A percentile compares a stretch with the other conserved stretches of the same genome.
Conservation (phyloP, 192 early-diverging fungal species). For the Coemansia sp. region DNA sequence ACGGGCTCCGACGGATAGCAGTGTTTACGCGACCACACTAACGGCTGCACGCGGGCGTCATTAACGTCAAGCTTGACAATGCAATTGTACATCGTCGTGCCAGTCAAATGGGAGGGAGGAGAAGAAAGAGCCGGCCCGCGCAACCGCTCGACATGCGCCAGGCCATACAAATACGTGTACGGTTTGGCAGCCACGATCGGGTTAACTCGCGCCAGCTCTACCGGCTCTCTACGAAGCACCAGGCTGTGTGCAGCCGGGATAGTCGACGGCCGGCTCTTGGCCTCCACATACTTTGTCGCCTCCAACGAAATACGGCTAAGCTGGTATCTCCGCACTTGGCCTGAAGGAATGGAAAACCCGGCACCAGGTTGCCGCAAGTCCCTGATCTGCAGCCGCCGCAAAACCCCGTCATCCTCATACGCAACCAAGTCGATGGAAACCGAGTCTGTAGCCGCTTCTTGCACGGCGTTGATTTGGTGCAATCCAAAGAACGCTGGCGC, state of each 20-base stretch:
- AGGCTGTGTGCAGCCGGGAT: slow-evolving; percentile 33
- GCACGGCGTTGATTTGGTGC: slow-evolving; percentile 75
- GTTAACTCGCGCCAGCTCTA: slow-evolving; percentile 61
- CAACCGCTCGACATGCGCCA: slow-evolving; percentile 43
- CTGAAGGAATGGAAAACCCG: slow-evolving; percentile 48
- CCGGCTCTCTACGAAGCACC: slow-evolving; percentile 50
- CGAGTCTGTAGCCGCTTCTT: slow-evolving; percentile 65
- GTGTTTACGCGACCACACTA: slow-evolving; percentile 59
- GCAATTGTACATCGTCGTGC: slow-evolving; percentile 58
- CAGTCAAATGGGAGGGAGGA: slow-evolving; percentile 14
- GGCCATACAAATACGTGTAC: slow-evolving; percentile 59
- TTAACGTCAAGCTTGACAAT: slow-evolving; percentile 60
- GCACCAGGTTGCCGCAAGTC: slow-evolving; percentile 55
- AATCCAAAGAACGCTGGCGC: slow-evolving; percentile 64
- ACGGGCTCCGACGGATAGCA: slow-evolving; percentile 81
- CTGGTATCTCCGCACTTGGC: slow-evolving; percentile 66
- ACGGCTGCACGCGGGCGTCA: slow-evolving; percentile 32
- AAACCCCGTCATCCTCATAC: slow-evolving; percentile 64
- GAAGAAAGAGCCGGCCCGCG: slow-evolving; percentile 34
- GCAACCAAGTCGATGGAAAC: slow-evolving; percentile 66
- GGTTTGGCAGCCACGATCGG: slow-evolving; percentile 50
- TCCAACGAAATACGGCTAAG: slow-evolving; percentile 64
- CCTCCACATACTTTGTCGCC: slow-evolving; percentile 58
- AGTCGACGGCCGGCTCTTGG: slow-evolving; percentile 11
- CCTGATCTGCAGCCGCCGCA: slow-evolving; percentile 62